Evolutionary conservation across 192 early-diverging fungal species (phyloP), one percentile per base, ranked within the genome.

Genomic region (Coemansia sp.): DNA sequence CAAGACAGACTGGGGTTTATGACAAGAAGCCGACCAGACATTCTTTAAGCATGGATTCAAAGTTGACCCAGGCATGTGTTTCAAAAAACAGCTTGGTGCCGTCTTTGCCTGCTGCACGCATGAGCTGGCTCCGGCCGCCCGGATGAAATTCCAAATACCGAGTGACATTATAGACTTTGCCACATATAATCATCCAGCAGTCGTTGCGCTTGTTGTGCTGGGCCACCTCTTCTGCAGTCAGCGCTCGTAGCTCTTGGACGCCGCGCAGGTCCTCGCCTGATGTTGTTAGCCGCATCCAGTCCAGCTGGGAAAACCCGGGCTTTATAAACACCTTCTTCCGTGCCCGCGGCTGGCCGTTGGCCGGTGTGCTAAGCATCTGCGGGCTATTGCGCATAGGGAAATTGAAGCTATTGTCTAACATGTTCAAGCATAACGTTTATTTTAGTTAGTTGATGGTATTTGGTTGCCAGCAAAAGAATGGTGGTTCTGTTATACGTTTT

Each of bases 31-130:
- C 91, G 22, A 93, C 87, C 11, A 91, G 66, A 54, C 95, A 96
- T 53, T 87, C 84, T 52, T 94, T 91, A 23, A 96, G 81, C 78
- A 96, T 84, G 19, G 76, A 85, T n/a, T 97, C 94, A 21, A 88
- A 80, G 69, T 98, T 98, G 19, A 98, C 95, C 97, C 97, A 98
- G 55, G 90, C 82, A 77, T 98, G 97, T 10, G 89, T 93, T 49
- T 87, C 83, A 55, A 84, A 88, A 63, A 97, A 96, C 48, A 97
- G 75, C 72, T 88, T 85, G 5, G 96, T 94, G 5, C 92, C 93
- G 57, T 98, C 96, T 59, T 91, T 91, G 41, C 96, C 96, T 4
- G 97, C 95, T n/a, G 74, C 82, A 11, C 89, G 82, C 89, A 93
- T 85, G 21, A 93, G 59, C 61, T 92, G 85, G 56, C 86, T 85